Percentiles rank a stretch among this genome's conserved stretches.
Conservation (phyloP, 305 asterid genomes). For the Withania somnifera region DNA sequence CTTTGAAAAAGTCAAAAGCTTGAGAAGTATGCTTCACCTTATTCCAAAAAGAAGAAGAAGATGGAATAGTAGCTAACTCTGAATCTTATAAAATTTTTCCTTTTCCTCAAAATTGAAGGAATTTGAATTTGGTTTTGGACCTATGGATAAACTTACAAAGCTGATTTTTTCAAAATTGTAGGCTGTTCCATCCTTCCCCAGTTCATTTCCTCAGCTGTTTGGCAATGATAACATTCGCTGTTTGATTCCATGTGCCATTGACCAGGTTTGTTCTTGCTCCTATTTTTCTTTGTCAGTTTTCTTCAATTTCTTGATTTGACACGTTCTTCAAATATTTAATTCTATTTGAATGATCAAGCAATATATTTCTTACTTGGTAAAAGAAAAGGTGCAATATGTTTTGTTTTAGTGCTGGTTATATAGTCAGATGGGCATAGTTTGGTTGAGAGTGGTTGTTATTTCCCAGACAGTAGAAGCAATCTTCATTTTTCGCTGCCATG, state of each 20-base stretch:
- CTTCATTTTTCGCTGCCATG: neutral
- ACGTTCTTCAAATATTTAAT: neutral
- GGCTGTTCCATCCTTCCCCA: slow-evolving; percentile 96
- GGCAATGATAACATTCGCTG: slow-evolving; percentile 65
- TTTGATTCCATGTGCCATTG: slow-evolving; percentile 94
- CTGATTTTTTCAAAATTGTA: slow-evolving; percentile 17
- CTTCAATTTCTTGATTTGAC: neutral
- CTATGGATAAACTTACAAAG: neutral
- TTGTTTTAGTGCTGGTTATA: neutral
- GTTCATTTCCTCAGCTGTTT: slow-evolving; percentile 88
- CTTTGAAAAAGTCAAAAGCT: neutral
- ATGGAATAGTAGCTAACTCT: neutral
- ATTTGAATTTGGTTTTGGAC: neutral
- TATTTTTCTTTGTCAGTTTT: neutral
- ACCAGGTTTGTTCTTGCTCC: slow-evolving; percentile 48
- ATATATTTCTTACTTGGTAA: neutral
- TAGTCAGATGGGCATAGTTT: neutral
- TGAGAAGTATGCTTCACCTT: neutral
- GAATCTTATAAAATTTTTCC: neutral
- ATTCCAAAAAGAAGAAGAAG: neutral
- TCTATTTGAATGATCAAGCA: neutral
- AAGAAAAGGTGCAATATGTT: neutral
- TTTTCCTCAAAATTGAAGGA: neutral
- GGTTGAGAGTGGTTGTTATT: neutral
- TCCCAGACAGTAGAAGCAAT: neutral